Percentiles rank a stretch among this genome's conserved stretches.
Evolutionary conservation across 306 rosid genomes (phyloP).

Genomic region (Elaeagnus macrophylla): DNA sequence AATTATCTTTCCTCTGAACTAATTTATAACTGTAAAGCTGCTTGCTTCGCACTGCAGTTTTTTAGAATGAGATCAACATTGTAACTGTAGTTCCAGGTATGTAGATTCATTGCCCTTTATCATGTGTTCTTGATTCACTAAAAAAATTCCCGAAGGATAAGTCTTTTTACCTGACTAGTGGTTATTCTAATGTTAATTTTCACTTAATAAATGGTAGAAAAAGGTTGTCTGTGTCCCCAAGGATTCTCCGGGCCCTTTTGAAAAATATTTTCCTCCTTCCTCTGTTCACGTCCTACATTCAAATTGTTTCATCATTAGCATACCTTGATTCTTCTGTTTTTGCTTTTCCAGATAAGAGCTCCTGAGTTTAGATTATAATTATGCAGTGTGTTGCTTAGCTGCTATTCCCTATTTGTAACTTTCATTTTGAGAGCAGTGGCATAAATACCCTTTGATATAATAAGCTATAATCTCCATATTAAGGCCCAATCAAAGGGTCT

Average conservation of each 20-base stretch:
- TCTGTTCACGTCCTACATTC: background rate
- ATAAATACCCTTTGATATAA: no score
- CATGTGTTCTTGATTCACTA: background rate
- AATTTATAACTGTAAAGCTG: background rate
- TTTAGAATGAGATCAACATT: no score
- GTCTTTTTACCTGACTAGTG: background rate
- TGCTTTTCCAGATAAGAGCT: no score
- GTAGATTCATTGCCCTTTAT: background rate
- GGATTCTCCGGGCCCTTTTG: background rate
- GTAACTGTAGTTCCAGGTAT: no score
- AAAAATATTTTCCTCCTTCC: background rate
- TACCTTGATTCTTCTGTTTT: no score
- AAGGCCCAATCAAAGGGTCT: background rate
- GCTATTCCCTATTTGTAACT: background rate
- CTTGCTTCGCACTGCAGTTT: no score
- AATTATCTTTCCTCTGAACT: slow-evolving; percentile 5
- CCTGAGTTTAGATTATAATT: background rate
- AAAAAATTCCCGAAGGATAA: background rate
- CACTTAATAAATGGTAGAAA: background rate
- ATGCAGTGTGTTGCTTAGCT: no score
- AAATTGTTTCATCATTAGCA: background rate
- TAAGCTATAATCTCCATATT: no score
- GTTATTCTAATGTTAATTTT: background rate
- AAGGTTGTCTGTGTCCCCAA: no score
- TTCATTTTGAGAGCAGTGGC: background rate